Evolutionary conservation across 2,329 filamentous ascomycete species (phyloP).

Genomic region (Neocucurbitaria cava): DNA sequence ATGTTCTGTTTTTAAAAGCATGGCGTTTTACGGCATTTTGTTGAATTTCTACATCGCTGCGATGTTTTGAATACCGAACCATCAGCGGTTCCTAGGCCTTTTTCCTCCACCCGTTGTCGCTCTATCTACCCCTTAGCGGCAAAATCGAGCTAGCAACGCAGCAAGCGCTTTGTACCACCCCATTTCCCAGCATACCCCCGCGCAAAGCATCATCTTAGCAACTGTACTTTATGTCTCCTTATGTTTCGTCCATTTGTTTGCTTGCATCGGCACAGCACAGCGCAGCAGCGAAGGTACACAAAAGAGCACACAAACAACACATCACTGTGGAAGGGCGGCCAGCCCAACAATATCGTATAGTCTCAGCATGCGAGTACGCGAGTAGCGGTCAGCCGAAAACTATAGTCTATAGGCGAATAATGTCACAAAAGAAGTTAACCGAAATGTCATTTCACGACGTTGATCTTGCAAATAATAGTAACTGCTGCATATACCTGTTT

Average conservation of each 20-base stretch:
- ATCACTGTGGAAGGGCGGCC: too few relatives aligned
- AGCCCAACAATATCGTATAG: too few relatives aligned
- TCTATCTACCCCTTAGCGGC: constrained; percentile 22
- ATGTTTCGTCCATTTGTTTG: constrained; percentile 23
- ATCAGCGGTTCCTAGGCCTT: neutral
- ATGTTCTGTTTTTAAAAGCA: constrained; percentile 24
- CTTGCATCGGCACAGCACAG: constrained; percentile 14
- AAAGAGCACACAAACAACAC: neutral
- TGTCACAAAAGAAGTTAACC: neutral
- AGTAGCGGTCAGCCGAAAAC: neutral
- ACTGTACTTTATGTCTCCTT: constrained; percentile 15
- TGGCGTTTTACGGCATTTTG: constrained; percentile 21
- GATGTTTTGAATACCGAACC: neutral
- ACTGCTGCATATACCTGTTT: constrained; percentile 10
- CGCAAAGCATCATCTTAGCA: constrained; percentile 20
- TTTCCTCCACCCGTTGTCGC: constrained; percentile 3
- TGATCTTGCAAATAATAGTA: constrained; percentile 8
- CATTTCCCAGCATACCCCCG: constrained; percentile 22
- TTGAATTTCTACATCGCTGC: neutral
- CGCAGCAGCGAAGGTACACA: constrained; percentile 10
- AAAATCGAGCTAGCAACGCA: constrained; percentile 21
- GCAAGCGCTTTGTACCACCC: constrained; percentile 35
- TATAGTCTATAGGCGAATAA: constrained; percentile 23
- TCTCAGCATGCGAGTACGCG: neutral
- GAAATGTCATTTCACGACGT: too few relatives aligned